Base-by-base conservation (phyloP, 2,329 filamentous ascomycete genomes). In the Colletotrichum sp. region DNA sequence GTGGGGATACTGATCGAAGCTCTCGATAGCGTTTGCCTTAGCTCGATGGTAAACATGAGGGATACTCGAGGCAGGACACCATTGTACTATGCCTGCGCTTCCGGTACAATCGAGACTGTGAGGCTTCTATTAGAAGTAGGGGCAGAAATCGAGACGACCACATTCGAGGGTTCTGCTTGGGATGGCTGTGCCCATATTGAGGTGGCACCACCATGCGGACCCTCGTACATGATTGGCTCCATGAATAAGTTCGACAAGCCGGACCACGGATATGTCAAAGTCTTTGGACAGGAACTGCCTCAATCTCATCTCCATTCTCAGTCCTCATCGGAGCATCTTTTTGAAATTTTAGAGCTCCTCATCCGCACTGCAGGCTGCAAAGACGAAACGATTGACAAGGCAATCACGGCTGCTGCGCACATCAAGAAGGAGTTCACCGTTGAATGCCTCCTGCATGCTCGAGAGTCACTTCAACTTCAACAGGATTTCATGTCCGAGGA, bases 1-100 rank as follows among this genome's bases (percentile, higher is more conserved):
- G 77, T 87, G 0, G 84, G 83, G 0, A 30, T 85, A 9, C 56
- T 84, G 3, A 30, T 84, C 4, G 73, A 77, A 3, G 77, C 70
- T 30, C 58, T 77, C 13, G 48, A 39, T 18, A 39, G 28, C 15
- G 32, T 9, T 18, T 22, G 12, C 27, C 62, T 62, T 13, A 27
- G 18, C 13, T 48, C 9, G 13, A 27, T 58, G 8, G 15, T 71
- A 4, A 58, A 71, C 12, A 9, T 22, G 15, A 16, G 4, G 16
- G 30, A 61, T 9, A n/a, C 48, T 10, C 62, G 66, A 7, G 16
- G 52, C 8, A 12, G 34, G n/a, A 30, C 62, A 18, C 16, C 82
- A 0, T 67, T 84, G 2, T 81, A 79, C 32, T 81, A 82, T 27
- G 82, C 82, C 30, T 71, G 69, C 27, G 69, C 69, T 7, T 58